These are phyloP conservation scores for Pleurotus djamor DNA, from an alignment of 768 basidiomycete species.

Conservation along the genomic window DNA sequence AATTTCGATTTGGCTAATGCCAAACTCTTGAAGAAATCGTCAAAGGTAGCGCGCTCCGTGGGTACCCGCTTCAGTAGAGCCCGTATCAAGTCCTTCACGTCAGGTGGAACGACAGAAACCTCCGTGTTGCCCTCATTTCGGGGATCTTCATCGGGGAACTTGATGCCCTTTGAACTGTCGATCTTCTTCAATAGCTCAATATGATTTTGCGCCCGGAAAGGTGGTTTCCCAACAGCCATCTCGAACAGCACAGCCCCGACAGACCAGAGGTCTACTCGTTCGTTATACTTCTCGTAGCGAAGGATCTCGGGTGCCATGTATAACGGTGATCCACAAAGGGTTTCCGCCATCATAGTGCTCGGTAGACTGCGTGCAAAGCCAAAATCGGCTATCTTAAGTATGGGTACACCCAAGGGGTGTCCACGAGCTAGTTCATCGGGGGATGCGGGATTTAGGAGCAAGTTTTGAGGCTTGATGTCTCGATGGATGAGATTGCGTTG, in stretches of 20 bases:
- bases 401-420: constrained; percentile 89
- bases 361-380: constrained; percentile 95
- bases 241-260: constrained; percentile 97
- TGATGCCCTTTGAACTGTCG: constrained; percentile 86
- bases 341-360: constrained; percentile 94
- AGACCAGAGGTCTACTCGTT: constrained; percentile 97
- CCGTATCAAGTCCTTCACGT: constrained; percentile 88
- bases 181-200: constrained; percentile 94
- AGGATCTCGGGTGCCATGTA: constrained; percentile 99
- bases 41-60: constrained; percentile 81
- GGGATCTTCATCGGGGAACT: constrained; percentile 91
- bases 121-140: constrained; percentile 49
- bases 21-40: constrained; percentile 86
- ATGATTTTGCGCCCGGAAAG: constrained; percentile 94
- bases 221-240: constrained; percentile 91
- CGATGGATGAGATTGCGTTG: constrained; percentile 90
- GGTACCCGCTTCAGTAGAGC: constrained; percentile 83
- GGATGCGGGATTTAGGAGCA: constrained; percentile 82
- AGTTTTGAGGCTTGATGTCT: constrained; percentile 97
- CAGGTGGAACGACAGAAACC: constrained; percentile 60
- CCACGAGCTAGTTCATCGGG: constrained; percentile 80
- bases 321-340: constrained; percentile 97
- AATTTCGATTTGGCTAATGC: constrained; percentile 80
- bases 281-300: constrained; percentile 96
- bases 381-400: constrained; percentile 97